phyloP scores from a whole-genome alignment of 805 yeast species.

The Wickerhamiella cacticola region DNA sequence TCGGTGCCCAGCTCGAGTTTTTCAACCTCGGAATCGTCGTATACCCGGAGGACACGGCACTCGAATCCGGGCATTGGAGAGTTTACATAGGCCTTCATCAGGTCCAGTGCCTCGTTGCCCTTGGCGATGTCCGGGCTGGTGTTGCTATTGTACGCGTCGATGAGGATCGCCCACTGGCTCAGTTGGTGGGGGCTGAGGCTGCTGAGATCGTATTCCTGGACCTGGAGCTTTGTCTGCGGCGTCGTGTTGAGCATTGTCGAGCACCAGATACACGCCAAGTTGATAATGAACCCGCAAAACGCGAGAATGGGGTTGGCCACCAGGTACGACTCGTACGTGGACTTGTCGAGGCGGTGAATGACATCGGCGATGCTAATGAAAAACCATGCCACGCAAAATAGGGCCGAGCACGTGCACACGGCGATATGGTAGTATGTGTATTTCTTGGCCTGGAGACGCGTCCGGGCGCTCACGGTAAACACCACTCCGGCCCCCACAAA shows the following conservation, averaged over 20 bases:
- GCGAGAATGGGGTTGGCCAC: constrained; percentile 22
- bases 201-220: constrained; percentile 25
- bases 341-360: not conserved
- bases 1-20: not conserved
- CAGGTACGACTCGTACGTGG: constrained; percentile 15
- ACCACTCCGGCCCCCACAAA: constrained; percentile 24
- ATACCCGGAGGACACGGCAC: constrained; percentile 28
- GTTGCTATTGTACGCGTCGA: constrained; percentile 25
- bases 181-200: constrained; percentile 22
- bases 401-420: constrained; percentile 12
- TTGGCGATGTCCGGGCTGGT: constrained; percentile 25
- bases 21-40: constrained; percentile 17
- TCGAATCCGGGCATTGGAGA: constrained; percentile 24
- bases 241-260: constrained; percentile 20
- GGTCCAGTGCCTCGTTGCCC: constrained; percentile 27
- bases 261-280: constrained; percentile 20
- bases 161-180: constrained; percentile 27
- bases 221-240: constrained; percentile 24
- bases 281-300: constrained; percentile 19
- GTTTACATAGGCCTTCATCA: constrained; percentile 26
- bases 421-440: constrained; percentile 15
- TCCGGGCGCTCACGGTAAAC: constrained; percentile 17
- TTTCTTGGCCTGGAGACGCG: constrained; percentile 21
- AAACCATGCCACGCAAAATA: constrained; percentile 13
- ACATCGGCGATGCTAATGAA: not conserved